These are phyloP conservation scores for Dryas drummondii DNA, from an alignment of 306 rosid genomes.

Conservation along the genomic window DNA sequence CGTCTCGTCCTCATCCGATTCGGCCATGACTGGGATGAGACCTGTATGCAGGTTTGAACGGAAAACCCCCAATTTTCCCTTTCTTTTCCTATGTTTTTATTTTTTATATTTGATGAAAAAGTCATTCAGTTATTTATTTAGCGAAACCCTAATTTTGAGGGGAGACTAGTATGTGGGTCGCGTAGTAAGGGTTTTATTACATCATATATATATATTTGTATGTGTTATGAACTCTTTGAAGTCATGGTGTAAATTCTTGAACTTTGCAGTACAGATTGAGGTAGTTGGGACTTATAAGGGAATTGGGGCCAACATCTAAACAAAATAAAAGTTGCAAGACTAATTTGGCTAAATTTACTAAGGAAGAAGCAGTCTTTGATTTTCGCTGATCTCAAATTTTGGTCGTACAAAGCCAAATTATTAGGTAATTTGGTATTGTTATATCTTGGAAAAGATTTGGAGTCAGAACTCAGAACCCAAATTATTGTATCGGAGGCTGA, in stretches of 20 bases:
- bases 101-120: neutral
- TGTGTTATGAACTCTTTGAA: neutral
- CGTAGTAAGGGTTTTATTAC: neutral
- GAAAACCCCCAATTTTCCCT: neutral
- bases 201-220: neutral
- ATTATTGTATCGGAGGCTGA: no score
- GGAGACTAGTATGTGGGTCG: neutral
- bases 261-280: neutral
- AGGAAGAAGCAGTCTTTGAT: neutral
- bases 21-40: conserved; percentile 87
- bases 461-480: no score
- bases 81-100: neutral
- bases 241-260: neutral
- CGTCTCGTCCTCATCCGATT: conserved; percentile 83
- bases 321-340: neutral
- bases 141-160: neutral
- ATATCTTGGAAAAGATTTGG: no score
- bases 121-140: neutral
- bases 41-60: conserved; percentile 76
- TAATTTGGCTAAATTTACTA: neutral
- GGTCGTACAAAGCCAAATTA: neutral
- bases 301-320: neutral
- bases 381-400: neutral
- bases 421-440: no score
- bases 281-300: neutral